Base-by-base conservation (phyloP, 164 flowering plant species). In the Sextonia rubra region DNA sequence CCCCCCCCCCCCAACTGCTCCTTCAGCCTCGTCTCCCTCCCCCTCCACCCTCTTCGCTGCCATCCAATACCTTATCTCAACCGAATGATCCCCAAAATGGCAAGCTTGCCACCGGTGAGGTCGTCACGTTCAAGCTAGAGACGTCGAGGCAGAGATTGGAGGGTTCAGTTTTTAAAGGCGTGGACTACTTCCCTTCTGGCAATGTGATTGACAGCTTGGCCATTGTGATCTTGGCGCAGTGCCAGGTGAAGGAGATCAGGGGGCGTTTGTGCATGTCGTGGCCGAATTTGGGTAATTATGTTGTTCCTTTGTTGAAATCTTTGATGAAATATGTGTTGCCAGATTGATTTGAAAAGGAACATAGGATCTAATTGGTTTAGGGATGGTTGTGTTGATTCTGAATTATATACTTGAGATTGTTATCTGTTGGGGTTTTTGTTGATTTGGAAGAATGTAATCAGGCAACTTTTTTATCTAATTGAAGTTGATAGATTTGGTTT, bases 71-170 rank as follows among this genome's bases (percentile, higher is more conserved):
- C n/a, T 24, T 6, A 69, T 75, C 64, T 22, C 73, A 18, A 24
- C 29, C 5, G 73, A 70, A n/a, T 29, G 77, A 14, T 64, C 77
- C 48, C 63, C 22, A n/a, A n/a, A n/a, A n/a, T n/a, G 77, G 77
- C 23, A 64, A 23, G 52, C 64, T 70, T 37, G 25, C 69, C 30
- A 12, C 48, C 6, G 77, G 70, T 17, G 77, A 75, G 12, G n/a
- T 32, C 12, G 56, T 75, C 22, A 65, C 64, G 23, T 70, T 63
- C 49, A 75, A 75, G 77, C 56, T 75, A 20, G 77, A 75, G 66
- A 75, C 77, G 17, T 69, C 69, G 64, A 52, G 70, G 73, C 77
- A 75, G 77, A 70, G 73, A 64, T 7, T 64, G 3, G 77, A 25
- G 5, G 69, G 32, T 20, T 29, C 64, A 0, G 9, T 47, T 61